phyloP scores from a whole-genome alignment of 129 eudicot genomes.

The Chrysanthemum seticuspe region DNA sequence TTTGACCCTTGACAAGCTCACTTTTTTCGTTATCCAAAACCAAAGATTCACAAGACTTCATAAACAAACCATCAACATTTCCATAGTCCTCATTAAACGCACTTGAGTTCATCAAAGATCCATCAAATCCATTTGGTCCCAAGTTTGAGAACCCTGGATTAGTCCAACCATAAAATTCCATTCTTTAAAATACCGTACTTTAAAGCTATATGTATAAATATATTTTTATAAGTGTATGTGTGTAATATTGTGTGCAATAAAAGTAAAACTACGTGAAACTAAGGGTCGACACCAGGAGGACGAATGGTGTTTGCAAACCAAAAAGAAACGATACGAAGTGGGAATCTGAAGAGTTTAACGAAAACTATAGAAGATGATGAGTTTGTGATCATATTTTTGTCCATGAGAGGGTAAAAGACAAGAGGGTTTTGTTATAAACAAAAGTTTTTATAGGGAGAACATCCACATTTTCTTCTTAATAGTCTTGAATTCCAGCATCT shows the following conservation, averaged over 20 bases:
- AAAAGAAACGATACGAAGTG: constrained; percentile 58
- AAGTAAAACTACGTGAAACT: constrained; percentile 8
- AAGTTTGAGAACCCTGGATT: constrained; percentile 28
- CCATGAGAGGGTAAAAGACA: constrained; percentile 31
- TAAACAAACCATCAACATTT: constrained; percentile 31
- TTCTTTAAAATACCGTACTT: constrained; percentile 24
- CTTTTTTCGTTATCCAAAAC: constrained; percentile 55
- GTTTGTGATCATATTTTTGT: constrained; percentile 44
- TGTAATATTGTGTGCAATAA: constrained; percentile 24
- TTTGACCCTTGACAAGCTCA: constrained; percentile 48
- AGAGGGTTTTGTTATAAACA: constrained; percentile 23
- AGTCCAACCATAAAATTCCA: constrained; percentile 39
- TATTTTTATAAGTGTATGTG: constrained; percentile 15
- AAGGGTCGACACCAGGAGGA: constrained; percentile 84
- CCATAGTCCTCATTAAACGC: constrained; percentile 36
- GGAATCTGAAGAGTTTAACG: constrained; percentile 41
- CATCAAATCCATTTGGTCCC: constrained; percentile 27
- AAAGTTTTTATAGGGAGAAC: constrained; percentile 39
- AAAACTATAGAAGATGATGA: constrained; percentile 32
- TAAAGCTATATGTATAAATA: constrained; percentile 8
- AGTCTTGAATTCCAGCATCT: constrained; percentile 56
- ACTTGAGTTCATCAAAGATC: constrained; percentile 26
- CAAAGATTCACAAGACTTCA: constrained; percentile 37
- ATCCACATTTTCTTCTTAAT: constrained; percentile 75
- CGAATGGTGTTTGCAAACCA: constrained; percentile 89